These are phyloP conservation scores for Bipolaris bicolor DNA, from an alignment of 2,329 filamentous ascomycete species.

Conservation along the genomic window DNA sequence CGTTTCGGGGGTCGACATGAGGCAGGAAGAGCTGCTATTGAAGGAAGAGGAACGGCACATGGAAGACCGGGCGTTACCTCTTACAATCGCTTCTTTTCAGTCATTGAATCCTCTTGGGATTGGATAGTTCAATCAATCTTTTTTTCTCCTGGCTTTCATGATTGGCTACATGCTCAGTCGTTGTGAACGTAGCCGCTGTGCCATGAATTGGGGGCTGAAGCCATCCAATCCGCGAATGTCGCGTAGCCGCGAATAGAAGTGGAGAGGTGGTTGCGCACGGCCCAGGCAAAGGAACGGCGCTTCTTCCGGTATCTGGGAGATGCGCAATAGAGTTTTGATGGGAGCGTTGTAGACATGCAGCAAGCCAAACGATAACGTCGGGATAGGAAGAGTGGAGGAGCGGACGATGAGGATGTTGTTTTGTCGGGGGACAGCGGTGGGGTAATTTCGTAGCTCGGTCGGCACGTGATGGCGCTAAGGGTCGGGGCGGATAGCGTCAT, in stretches of 20 bases:
- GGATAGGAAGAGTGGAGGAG: conserved; percentile 17
- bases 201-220: conserved; percentile 45
- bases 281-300: conserved; percentile 33
- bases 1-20: conserved; percentile 37
- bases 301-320: conserved; percentile 22
- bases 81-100: conserved; percentile 45
- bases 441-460: conserved; percentile 35
- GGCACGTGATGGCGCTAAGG: conserved; percentile 43
- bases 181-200: conserved; percentile 48
- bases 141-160: conserved; percentile 23
- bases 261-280: conserved; percentile 45
- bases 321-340: conserved; percentile 6
- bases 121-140: conserved; percentile 44
- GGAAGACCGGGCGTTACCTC: conserved; percentile 45
- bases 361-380: conserved; percentile 14
- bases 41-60: conserved; percentile 34
- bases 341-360: conserved; percentile 6
- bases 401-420: conserved; percentile 32
- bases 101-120: conserved; percentile 33
- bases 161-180: conserved; percentile 40
- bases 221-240: conserved; percentile 49
- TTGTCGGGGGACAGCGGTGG: conserved; percentile 40
- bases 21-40: conserved; percentile 39
- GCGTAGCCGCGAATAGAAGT: conserved; percentile 50
- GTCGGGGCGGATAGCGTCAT: conserved; percentile 9